Conservation (phyloP, 2,329 filamentous ascomycete genomes). For the Ilyonectria destructans region DNA sequence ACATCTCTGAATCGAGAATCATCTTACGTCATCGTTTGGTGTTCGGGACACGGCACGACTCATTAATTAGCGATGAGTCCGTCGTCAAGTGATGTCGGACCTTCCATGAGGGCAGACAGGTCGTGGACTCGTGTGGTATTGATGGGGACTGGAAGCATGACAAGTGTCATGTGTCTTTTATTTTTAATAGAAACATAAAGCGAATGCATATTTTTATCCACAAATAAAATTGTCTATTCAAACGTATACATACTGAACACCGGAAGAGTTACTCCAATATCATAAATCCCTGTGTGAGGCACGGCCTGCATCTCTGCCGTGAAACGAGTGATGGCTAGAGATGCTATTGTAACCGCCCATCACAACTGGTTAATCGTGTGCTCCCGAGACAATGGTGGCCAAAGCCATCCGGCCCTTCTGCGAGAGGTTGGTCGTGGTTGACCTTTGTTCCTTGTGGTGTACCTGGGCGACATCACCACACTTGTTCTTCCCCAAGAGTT, state of each 20-base stretch:
- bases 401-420: not conserved
- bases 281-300: not conserved
- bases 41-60: not conserved
- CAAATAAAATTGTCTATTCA: constrained; percentile 23
- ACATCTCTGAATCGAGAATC: not conserved
- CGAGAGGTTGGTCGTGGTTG: not conserved
- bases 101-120: not conserved
- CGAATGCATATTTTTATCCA: not conserved
- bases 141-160: not conserved
- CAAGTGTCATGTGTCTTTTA: not conserved
- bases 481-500: not conserved
- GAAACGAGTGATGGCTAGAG: constrained; percentile 34
- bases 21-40: not conserved
- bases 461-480: too few species aligned
- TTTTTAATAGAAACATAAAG: not conserved
- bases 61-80: not conserved
- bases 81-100: not conserved
- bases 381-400: not conserved
- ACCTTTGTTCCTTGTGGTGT: not conserved
- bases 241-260: constrained; percentile 34
- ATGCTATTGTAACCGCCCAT: constrained; percentile 5
- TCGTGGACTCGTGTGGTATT: not conserved
- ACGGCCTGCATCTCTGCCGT: not conserved
- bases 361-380: constrained; percentile 4
- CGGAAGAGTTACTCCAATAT: constrained; percentile 15